Evolutionary conservation across 352 stramenopile genomes (phyloP), one percentile per base, ranked within the genome.

Genomic region (Phytophthora uliginosa): DNA sequence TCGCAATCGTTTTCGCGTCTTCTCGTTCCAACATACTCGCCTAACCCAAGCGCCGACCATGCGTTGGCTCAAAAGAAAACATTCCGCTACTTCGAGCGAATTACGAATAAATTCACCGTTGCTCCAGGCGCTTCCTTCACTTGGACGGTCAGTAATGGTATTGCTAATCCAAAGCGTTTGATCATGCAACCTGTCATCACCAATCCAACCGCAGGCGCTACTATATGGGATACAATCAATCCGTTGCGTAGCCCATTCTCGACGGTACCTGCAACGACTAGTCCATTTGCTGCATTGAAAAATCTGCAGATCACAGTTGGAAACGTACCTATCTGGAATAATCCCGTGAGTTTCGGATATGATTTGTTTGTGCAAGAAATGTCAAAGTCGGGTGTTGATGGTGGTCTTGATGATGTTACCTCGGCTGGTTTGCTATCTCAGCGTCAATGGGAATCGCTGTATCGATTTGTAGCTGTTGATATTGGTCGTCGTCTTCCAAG

Each of bases 181-280:
- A 26, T 26, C 24, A 26, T 26, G 24, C 38, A 45, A 45, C 38
- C 38, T 45, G 38, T 45, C 18, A 45, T 45, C 2, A 26, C 24
- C 7, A 72, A 66, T 56, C 48, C 56, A 56, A 26, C 24, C 1
- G 24, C 24, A 26, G 24, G 24, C 62, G 56, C 28, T 36, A 56
- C 57, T 34, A 31, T 45, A 38, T 66, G 62, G 12, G 60, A 81
- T 73, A 31, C 20, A 3, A 74, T 77, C 36, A 68, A 69, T 52
- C 59, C 52, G 0, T 65, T 65, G 45, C 45, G 59, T 55, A 53
- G 22, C 5, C 38, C 38, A 45, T 9, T 45, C 7, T 45, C 38
- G 38, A 74, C 74, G 12, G 40, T 81, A 45, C 69, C 69, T 12
- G 69, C 69, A 34, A 81, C 69, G 33, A 47, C 56, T 22, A 24